Evolutionary conservation across 495 filamentous ascomycete species (phyloP), one percentile per base, ranked within the genome.

Genomic region (Podospora anserina): DNA sequence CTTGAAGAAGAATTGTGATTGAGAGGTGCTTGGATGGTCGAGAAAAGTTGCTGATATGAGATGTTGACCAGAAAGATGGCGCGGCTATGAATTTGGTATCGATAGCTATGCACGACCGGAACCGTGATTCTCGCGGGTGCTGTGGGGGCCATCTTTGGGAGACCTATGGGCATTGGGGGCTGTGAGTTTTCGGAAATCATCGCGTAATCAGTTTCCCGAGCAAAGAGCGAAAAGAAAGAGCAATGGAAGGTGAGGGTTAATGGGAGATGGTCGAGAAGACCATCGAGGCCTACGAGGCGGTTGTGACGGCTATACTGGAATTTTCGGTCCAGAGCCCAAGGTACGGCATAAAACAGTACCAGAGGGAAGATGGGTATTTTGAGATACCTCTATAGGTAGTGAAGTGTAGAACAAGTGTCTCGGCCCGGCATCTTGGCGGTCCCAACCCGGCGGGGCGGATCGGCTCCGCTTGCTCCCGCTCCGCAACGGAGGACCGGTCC

Each of bases 1-100:
- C 71, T 61, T 73, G 56, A 71, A 73, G 27, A 73, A 73, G 69
- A 73, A 23, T 61, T 73, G 71, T 73, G 26, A 53, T 66, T 15
- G 19, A 9, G 15, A 16, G 19, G 15, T 39, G 3, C 26, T 62
- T 72, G 3, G 66, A 6, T 57, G 7, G 30, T 11, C 30, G 7
- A 32, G 30, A 32, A 0, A n/a, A 49, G 30, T 49, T 3, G 39
- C 15, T 49, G 39, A 49, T 11, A 49, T 49, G 39, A 16, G 1
- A 9, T 49, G 39, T 5, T 49, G 5, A 49, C 2, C 20, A 70
- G 68, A 70, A 66, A 7, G 71, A 70, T 9, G 65, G 39, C 16
- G 61, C 66, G 19, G 34, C 65, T 18, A 58, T 26, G 6, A 73
- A 73, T 53, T 60, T 73, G 3, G 28, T 71, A 3, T 61, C 71